Conservation (phyloP, 208 protist genomes). For the Trypanosomatidae sp. region DNA sequence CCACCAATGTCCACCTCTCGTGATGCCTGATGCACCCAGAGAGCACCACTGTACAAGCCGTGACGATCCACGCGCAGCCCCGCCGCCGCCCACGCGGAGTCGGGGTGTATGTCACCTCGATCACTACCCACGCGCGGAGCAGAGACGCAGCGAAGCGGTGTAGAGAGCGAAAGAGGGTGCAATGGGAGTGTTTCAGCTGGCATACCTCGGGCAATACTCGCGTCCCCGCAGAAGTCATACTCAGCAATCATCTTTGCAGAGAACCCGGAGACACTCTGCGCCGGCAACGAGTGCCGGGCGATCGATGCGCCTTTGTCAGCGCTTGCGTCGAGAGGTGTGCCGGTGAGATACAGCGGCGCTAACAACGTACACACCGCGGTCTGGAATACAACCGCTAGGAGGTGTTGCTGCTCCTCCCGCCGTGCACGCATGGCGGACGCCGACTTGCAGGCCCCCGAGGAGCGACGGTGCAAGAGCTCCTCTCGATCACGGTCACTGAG, state of each 20-base stretch:
- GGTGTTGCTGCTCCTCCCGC: constrained; percentile 23
- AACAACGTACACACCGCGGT: constrained; percentile 21
- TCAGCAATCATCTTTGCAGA: constrained; percentile 3
- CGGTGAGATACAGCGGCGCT: constrained; percentile 32
- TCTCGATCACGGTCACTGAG: neutral
- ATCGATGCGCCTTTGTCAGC: neutral
- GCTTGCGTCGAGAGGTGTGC: neutral
- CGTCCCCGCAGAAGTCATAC: neutral
- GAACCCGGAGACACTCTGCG: neutral
- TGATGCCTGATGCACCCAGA: neutral
- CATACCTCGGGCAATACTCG: neutral
- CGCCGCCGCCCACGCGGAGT: neutral
- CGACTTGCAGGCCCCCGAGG: constrained; percentile 3
- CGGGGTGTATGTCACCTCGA: neutral
- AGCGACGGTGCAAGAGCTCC: neutral
- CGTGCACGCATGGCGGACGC: constrained; percentile 25
- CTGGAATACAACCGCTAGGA: constrained; percentile 20
- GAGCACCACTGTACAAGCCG: constrained; percentile 1
- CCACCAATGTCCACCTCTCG: neutral
- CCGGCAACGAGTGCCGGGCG: neutral
- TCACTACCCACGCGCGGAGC: neutral
- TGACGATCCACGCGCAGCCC: neutral
- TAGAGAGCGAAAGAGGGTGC: constrained; percentile 2
- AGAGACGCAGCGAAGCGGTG: constrained; percentile 3
- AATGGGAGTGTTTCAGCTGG: neutral